These are phyloP conservation scores for Suhomyces ambrosiae DNA, from an alignment of 1,139 yeast genomes.

Conservation along the genomic window DNA sequence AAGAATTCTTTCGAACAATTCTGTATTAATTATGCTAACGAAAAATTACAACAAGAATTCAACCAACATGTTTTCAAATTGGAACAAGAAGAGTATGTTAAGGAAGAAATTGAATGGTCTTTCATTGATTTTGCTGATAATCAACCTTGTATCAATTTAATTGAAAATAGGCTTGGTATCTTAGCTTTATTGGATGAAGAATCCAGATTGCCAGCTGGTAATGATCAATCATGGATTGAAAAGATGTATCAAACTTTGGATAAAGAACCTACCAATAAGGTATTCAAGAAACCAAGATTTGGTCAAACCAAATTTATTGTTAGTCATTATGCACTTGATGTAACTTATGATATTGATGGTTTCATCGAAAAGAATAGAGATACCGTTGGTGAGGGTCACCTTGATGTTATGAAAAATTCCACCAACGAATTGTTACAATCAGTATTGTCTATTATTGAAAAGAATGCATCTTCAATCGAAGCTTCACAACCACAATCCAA, in stretches of 20 bases:
- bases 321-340: conserved; percentile 93
- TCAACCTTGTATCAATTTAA: conserved; percentile 93
- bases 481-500: conserved; percentile 37
- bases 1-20: conserved; percentile 95
- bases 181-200: conserved; percentile 91
- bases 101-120: conserved; percentile 95
- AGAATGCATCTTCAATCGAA: conserved; percentile 56
- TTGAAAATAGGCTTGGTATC: conserved; percentile 88
- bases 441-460: conserved; percentile 67
- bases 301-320: conserved; percentile 91
- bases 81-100: conserved; percentile 92
- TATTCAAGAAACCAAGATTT: conserved; percentile 91
- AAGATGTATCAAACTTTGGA: conserved; percentile 86
- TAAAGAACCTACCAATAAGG: conserved; percentile 74
- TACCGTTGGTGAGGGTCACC: conserved; percentile 93
- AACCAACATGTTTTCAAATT: conserved; percentile 96
- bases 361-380: conserved; percentile 96
- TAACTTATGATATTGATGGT: conserved; percentile 89
- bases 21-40: conserved; percentile 97
- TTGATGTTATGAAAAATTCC: conserved; percentile 77
- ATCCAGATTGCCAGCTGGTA: conserved; percentile 91
- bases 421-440: conserved; percentile 64
- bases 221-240: conserved; percentile 89
- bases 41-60: conserved; percentile 95
- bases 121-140: conserved; percentile 95